phyloP scores from a whole-genome alignment of 306 rosid genomes.

The Prunus padus region DNA sequence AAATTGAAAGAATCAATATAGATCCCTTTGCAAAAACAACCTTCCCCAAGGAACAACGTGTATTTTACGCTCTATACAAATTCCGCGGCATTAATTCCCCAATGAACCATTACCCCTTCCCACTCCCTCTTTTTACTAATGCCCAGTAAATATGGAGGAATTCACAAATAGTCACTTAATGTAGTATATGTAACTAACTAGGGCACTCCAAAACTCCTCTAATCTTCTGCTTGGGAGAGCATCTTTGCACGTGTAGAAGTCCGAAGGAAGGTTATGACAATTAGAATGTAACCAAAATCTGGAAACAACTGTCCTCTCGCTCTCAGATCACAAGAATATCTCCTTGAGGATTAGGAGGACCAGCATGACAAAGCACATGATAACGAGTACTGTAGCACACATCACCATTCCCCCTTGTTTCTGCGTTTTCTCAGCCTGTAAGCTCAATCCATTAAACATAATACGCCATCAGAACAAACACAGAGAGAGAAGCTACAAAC shows the following conservation, averaged over 20 bases:
- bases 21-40: constrained; percentile 9
- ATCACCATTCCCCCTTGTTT: constrained; percentile 94
- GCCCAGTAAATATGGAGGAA: constrained; percentile 21
- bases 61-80: constrained; percentile 40
- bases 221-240: constrained; percentile 31
- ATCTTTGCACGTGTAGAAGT: constrained; percentile 27
- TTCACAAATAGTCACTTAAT: constrained; percentile 24
- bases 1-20: constrained; percentile 17
- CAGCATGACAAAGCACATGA: constrained; percentile 97
- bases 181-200: constrained; percentile 9
- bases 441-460: constrained; percentile 19
- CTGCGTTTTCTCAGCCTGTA: constrained; percentile 98
- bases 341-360: constrained; percentile 82
- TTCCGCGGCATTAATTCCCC: constrained; percentile 28
- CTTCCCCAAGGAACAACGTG: constrained; percentile 18
- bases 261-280: constrained; percentile 28
- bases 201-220: constrained; percentile 28
- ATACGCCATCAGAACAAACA: background rate
- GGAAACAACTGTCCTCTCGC: constrained; percentile 18
- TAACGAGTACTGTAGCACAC: constrained; percentile 84
- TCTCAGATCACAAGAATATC: constrained; percentile 61
- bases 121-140: constrained; percentile 21
- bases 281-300: constrained; percentile 36
- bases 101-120: constrained; percentile 30
- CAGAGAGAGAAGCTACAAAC: constrained; percentile 7